These are phyloP conservation scores for Saposhnikovia divaricata DNA, from an alignment of 129 eudicot species.

Conservation along the genomic window DNA sequence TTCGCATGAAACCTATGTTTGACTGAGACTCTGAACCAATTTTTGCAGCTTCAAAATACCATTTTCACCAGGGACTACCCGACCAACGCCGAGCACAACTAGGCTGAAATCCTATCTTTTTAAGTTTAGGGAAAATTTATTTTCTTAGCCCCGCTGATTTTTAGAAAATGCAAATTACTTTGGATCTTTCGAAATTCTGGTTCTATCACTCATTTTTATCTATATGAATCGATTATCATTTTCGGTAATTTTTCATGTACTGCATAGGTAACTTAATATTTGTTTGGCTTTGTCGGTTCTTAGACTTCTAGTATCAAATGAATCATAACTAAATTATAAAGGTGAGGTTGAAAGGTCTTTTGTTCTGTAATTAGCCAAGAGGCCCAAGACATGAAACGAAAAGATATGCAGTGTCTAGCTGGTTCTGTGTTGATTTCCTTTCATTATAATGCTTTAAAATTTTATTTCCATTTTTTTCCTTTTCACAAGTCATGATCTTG, in stretches of 20 bases:
- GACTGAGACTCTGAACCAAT: neutral
- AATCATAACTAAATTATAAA: too few relatives aligned
- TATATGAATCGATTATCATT: too few relatives aligned
- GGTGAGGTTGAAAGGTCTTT: too few relatives aligned
- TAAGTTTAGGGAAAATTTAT: too few relatives aligned
- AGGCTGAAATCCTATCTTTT: too few relatives aligned
- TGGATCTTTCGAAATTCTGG: neutral
- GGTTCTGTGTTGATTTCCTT: neutral
- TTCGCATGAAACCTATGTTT: neutral
- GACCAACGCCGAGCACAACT: too few relatives aligned
- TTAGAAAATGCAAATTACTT: too few relatives aligned
- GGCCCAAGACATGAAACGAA: neutral
- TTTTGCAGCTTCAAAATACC: too few relatives aligned
- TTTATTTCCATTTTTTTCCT: neutral
- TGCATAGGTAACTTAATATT: neutral
- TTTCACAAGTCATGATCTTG: neutral
- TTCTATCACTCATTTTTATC: neutral
- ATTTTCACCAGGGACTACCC: too few relatives aligned
- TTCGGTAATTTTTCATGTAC: too few relatives aligned
- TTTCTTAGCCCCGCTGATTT: too few relatives aligned
- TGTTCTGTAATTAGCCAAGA: neutral
- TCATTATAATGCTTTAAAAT: neutral
- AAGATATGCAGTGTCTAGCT: neutral
- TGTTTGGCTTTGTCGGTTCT: neutral
- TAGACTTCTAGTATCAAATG: neutral